Evolutionary conservation across 2,329 filamentous ascomycete species (phyloP).

Genomic region (Tolypocladium amazonense): DNA sequence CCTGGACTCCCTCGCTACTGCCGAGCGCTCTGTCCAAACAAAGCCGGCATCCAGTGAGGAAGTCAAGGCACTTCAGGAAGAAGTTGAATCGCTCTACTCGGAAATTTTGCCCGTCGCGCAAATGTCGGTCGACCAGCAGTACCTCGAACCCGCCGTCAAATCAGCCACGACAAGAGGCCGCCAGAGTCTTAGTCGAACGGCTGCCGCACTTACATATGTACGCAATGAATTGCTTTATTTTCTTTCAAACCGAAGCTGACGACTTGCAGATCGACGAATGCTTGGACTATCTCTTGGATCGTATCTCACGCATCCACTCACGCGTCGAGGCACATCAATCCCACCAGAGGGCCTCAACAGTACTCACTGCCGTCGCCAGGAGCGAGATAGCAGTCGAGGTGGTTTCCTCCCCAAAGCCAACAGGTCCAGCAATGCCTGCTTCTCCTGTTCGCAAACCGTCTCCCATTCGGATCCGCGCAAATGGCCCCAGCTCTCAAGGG

Average conservation of each 20-base stretch:
- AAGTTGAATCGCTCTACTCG: constrained; percentile 58
- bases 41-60: constrained; percentile 24
- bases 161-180: constrained; percentile 31
- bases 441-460: constrained; percentile 26
- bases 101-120: constrained; percentile 61
- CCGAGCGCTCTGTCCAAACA: constrained; percentile 15
- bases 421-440: constrained; percentile 12
- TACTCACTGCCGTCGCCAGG: constrained; percentile 31
- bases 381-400: constrained; percentile 27
- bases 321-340: constrained; percentile 34
- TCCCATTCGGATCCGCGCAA: constrained; percentile 22
- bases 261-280: constrained; percentile 36
- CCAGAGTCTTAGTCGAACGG: constrained; percentile 31
- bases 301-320: constrained; percentile 28
- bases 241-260: constrained; percentile 10
- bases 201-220: constrained; percentile 41
- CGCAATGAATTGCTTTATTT: constrained; percentile 8
- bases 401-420: constrained; percentile 9
- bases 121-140: constrained; percentile 60
- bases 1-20: constrained; percentile 30
- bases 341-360: constrained; percentile 28
- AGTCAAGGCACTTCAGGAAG: constrained; percentile 43
- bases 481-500: constrained; percentile 10
- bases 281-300: constrained; percentile 38
- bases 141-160: constrained; percentile 48